A percentile compares a stretch with the other conserved stretches of the same genome.
These are phyloP conservation scores for Ceriops decandra DNA, from an alignment of 345 rosid genomes.

Conservation along the genomic window DNA sequence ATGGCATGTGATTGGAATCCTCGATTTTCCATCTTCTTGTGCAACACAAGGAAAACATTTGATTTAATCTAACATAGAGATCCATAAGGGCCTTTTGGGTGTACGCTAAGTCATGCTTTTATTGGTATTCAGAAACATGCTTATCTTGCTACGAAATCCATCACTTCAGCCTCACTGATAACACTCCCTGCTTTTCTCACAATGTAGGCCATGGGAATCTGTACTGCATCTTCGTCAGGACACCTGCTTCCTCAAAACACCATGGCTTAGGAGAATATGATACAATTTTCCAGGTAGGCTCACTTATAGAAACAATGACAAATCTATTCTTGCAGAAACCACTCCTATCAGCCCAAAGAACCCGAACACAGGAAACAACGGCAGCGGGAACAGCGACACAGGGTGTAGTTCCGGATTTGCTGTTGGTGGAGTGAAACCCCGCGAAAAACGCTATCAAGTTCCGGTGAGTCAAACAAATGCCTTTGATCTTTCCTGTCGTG, in stretches of 20 bases:
- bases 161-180: conserved; percentile 48
- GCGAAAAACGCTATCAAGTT: conserved; percentile 62
- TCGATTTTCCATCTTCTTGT: no score
- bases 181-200: conserved; percentile 71
- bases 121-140: conserved; percentile 24
- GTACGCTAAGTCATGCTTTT: no score
- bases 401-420: conserved; percentile 24
- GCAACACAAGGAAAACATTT: no score
- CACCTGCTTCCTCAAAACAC: conserved; percentile 40
- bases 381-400: conserved; percentile 45
- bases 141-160: conserved; percentile 73
- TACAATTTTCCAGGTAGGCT: no score
- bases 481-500: conserved; percentile 72
- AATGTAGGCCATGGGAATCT: conserved; percentile 91
- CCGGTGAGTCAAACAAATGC: conserved; percentile 61
- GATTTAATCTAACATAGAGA: no score
- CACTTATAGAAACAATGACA: no score
- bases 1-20: no score
- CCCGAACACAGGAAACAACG: conserved; percentile 45
- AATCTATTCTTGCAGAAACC: neutral
- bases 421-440: conserved; percentile 28
- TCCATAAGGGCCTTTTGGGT: neutral
- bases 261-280: no score
- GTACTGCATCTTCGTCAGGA: conserved; percentile 90
- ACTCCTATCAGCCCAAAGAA: conserved; percentile 34